Conservation (phyloP, 441 rosid species). For the Pelargonium citronellum region DNA sequence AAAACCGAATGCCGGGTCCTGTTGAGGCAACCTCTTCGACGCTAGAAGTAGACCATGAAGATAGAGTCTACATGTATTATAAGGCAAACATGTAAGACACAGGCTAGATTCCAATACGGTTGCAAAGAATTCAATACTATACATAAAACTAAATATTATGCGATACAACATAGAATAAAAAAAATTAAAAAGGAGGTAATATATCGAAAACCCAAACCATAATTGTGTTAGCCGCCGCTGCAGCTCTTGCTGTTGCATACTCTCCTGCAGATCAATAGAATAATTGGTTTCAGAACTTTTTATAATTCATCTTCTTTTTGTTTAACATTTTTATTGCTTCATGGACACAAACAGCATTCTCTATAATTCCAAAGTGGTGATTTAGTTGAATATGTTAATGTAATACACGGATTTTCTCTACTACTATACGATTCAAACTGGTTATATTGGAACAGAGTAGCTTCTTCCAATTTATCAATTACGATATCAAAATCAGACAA, state of each 20-base stretch:
- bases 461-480: no score
- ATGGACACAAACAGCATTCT: no score
- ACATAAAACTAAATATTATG: not conserved
- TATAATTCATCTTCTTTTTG: not conserved
- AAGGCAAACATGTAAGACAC: not conserved
- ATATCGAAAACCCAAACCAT: slow-evolving; percentile 45
- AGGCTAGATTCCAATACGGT: not conserved
- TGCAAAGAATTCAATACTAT: slow-evolving; percentile 11
- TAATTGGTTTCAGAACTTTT: not conserved
- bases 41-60: slow-evolving; percentile 91
- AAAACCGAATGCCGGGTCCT: slow-evolving; percentile 87
- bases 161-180: slow-evolving; percentile 11
- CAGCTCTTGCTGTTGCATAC: slow-evolving; percentile 91
- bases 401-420: no score
- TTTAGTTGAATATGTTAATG: no score
- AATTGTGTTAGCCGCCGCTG: slow-evolving; percentile 77
- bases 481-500: no score
- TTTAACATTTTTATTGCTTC: no score
- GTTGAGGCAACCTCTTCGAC: slow-evolving; percentile 96
- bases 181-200: slow-evolving; percentile 10
- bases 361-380: no score
- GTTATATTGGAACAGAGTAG: no score
- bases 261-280: slow-evolving; percentile 52
- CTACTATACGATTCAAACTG: no score
- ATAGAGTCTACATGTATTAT: slow-evolving; percentile 52